Percentiles rank a stretch among this genome's conserved stretches.
Evolutionary conservation across 2,329 filamentous ascomycete species (phyloP).

Genomic region (Penicillium rolfsii): DNA sequence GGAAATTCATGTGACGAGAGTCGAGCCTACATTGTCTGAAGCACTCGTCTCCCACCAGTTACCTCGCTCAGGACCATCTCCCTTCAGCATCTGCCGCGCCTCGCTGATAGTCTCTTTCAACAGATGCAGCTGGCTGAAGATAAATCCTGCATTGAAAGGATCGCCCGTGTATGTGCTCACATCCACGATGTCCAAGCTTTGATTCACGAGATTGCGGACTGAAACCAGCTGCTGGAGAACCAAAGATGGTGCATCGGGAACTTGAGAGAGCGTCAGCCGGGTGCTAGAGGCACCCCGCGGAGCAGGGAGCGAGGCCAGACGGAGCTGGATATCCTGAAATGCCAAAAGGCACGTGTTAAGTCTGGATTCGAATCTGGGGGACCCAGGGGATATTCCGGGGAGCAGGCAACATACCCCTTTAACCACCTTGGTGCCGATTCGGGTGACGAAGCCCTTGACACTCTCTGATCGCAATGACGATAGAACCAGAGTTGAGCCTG

Average conservation of each 20-base stretch:
- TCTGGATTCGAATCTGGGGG: neutral
- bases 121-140: slow-evolving; percentile 61
- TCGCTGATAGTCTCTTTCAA: slow-evolving; percentile 64
- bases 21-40: slow-evolving; percentile 60
- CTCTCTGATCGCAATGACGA: slow-evolving; percentile 84
- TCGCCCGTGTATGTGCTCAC: slow-evolving; percentile 75
- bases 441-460: slow-evolving; percentile 89
- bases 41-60: slow-evolving; percentile 61
- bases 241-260: slow-evolving; percentile 60
- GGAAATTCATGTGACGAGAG: neutral
- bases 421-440: slow-evolving; percentile 85
- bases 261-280: slow-evolving; percentile 56
- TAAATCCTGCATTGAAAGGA: slow-evolving; percentile 60
- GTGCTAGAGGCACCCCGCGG: slow-evolving; percentile 56
- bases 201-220: slow-evolving; percentile 76
- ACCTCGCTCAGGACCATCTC: slow-evolving; percentile 53
- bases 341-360: neutral
- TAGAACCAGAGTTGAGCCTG: slow-evolving; percentile 85
- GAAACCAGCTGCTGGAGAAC: slow-evolving; percentile 70
- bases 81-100: slow-evolving; percentile 62
- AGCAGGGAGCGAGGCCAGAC: slow-evolving; percentile 60
- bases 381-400: neutral
- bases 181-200: slow-evolving; percentile 80
- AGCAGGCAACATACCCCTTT: slow-evolving; percentile 70
- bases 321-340: slow-evolving; percentile 71